These are phyloP conservation scores for Pelargonium cotyledonis DNA, from an alignment of 441 rosid species.

Conservation along the genomic window DNA sequence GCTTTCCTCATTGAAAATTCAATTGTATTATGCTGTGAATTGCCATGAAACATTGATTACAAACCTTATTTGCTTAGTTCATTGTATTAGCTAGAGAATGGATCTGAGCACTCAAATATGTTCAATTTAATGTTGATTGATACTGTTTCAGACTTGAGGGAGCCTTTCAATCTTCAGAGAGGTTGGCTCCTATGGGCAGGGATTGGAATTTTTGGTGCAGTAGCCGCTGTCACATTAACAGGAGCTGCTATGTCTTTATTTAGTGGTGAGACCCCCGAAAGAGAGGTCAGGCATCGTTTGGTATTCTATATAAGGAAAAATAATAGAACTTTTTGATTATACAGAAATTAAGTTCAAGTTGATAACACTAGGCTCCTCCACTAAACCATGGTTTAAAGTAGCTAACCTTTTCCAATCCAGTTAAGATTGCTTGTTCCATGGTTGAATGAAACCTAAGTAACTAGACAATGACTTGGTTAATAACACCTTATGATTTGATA, in stretches of 20 bases:
- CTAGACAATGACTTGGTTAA: neutral
- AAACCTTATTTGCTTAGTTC: neutral
- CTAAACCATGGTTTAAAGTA: neutral
- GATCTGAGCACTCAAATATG: neutral
- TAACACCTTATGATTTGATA: neutral
- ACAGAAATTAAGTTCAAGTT: too few relatives aligned
- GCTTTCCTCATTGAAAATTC: too few relatives aligned
- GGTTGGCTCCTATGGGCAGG: conserved; percentile 73
- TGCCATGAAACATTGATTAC: too few relatives aligned
- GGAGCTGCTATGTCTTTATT: conserved; percentile 44
- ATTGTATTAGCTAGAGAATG: neutral
- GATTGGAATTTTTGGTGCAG: conserved; percentile 48
- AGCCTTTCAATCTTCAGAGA: conserved; percentile 48
- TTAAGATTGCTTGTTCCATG: neutral
- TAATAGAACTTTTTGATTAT: too few relatives aligned
- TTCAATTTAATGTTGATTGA: neutral
- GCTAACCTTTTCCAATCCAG: neutral
- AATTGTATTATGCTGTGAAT: too few relatives aligned
- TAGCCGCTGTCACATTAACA: conserved; percentile 35
- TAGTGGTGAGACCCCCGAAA: conserved; percentile 44
- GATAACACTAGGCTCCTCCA: neutral
- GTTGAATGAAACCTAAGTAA: neutral
- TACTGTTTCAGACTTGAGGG: conserved; percentile 49
- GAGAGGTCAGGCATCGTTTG: conserved; percentile 43
- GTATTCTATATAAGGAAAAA: neutral